Evolutionary conservation across 805 yeast species (phyloP), one percentile per base, ranked within the genome.

Genomic region (Candida maesae): DNA sequence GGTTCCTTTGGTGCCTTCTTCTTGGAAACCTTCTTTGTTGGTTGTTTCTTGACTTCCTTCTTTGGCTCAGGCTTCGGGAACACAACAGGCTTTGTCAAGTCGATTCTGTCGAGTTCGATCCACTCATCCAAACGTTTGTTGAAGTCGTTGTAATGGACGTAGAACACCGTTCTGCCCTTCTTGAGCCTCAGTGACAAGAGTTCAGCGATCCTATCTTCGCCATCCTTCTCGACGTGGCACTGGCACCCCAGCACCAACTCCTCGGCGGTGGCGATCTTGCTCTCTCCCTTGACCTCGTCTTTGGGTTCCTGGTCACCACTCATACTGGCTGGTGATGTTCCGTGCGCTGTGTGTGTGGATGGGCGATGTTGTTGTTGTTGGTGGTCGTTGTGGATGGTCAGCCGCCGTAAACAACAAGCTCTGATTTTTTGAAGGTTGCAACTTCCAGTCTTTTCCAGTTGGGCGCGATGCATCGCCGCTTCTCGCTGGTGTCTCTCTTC

Each of bases 91-190:
- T 79, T 68, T n/a, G 71, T 67, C 39, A 79, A 73, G 59, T 88
- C 86, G 10, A 93, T 79, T 38, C 95, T 72, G 27, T 79, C 81
- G 5, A 77, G 70, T 16, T 74, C 70, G 6, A 93, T 78, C 98
- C 98, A 91, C 62, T 93, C 99, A 66, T 93, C 99, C 52, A 93
- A 73, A 62, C 99, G 84, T 63, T 93, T 93, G 68, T 93, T 93
- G 70, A 82, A 93, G 52, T 90, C 96, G 39, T 80, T 87, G 65
- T 89, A 93, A 63, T 93, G 99, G 23, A 93, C 96, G 60, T 93
- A 93, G 61, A 83, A 90, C 50, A 78, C 85, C 24, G 79, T 78
- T 46, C 84, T 76, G 12, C 90, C 87, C 59, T 88, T 83, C 55
- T 85, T 79, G 34, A 74, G 64, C 47, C 85, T 87, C 36, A 78